phyloP scores from a whole-genome alignment of 148 eudicot species.

The Silene conica region DNA sequence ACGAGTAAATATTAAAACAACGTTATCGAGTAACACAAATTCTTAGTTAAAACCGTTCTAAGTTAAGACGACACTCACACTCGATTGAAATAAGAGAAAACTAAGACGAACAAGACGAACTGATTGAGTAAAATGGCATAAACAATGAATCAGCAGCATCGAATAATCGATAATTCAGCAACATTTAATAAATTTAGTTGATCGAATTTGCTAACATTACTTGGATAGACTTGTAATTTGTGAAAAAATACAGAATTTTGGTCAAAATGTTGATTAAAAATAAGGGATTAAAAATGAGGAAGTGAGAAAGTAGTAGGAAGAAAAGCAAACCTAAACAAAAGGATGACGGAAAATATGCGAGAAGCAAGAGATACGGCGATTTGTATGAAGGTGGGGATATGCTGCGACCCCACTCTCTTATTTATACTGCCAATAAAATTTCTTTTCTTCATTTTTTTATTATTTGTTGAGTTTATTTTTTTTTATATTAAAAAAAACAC shows the following conservation, averaged over 20 bases:
- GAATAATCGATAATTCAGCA: neutral
- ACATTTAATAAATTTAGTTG: neutral
- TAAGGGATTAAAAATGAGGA: neutral
- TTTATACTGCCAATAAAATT: neutral
- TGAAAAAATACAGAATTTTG: neutral
- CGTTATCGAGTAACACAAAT: neutral
- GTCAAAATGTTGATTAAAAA: neutral
- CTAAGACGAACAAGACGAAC: neutral
- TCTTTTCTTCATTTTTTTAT: neutral
- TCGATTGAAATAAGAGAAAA: too few relatives aligned
- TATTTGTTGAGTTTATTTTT: too few relatives aligned
- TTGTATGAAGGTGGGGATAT: slow-evolving; percentile 16
- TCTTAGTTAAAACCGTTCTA: neutral
- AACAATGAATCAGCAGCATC: too few relatives aligned
- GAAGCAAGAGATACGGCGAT: slow-evolving; percentile 18
- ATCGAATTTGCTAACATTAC: neutral
- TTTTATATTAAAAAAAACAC: too few relatives aligned
- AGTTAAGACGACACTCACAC: neutral
- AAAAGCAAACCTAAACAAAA: slow-evolving; percentile 13
- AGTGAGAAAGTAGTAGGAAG: neutral
- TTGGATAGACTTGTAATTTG: neutral
- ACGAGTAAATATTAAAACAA: neutral
- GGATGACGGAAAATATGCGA: too few relatives aligned
- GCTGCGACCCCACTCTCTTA: slow-evolving; percentile 18
- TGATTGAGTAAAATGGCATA: too few relatives aligned